A percentile compares a stretch with the other conserved stretches of the same genome.
These are phyloP conservation scores for Mortierella polycephala DNA, from an alignment of 371 early-diverging fungal genomes.

Conservation along the genomic window DNA sequence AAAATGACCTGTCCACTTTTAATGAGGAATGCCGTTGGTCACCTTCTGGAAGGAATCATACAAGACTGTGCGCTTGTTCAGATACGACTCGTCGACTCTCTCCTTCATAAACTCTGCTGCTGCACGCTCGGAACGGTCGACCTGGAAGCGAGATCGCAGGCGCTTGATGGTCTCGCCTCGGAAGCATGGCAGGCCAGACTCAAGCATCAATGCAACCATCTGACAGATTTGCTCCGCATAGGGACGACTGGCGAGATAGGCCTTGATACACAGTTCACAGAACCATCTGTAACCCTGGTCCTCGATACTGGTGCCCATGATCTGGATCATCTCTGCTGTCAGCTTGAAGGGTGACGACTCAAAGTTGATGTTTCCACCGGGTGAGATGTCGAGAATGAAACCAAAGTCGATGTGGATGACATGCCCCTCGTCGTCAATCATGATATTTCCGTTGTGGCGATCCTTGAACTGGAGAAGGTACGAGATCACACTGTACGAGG, in stretches of 20 bases:
- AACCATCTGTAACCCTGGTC: conserved; percentile 90
- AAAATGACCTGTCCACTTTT: neutral
- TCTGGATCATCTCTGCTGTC: conserved; percentile 97
- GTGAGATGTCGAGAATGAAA: conserved; percentile 99
- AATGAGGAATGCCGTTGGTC: conserved; percentile 81
- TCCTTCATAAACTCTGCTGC: conserved; percentile 94
- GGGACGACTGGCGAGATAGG: conserved; percentile 88
- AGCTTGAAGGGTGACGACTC: conserved; percentile 99
- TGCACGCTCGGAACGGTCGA: conserved; percentile 88
- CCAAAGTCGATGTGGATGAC: conserved; percentile 99
- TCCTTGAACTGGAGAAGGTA: conserved; percentile 99
- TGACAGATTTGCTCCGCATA: conserved; percentile 94
- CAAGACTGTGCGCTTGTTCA: conserved; percentile 88
- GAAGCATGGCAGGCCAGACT: conserved; percentile 98
- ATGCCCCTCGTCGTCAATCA: conserved; percentile 98
- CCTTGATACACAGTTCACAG: conserved; percentile 91
- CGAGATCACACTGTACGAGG: conserved; percentile 97
- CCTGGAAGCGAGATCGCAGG: conserved; percentile 90
- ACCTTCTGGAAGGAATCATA: conserved; percentile 91
- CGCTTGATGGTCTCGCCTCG: conserved; percentile 91
- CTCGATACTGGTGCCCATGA: conserved; percentile 92
- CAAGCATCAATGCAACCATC: conserved; percentile 92
- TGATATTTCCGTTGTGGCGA: conserved; percentile 99
- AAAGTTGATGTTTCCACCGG: conserved; percentile 96
- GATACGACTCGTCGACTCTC: conserved; percentile 90